phyloP scores from a whole-genome alignment of 768 basidiomycete genomes.

The Termitomyces heimii region DNA sequence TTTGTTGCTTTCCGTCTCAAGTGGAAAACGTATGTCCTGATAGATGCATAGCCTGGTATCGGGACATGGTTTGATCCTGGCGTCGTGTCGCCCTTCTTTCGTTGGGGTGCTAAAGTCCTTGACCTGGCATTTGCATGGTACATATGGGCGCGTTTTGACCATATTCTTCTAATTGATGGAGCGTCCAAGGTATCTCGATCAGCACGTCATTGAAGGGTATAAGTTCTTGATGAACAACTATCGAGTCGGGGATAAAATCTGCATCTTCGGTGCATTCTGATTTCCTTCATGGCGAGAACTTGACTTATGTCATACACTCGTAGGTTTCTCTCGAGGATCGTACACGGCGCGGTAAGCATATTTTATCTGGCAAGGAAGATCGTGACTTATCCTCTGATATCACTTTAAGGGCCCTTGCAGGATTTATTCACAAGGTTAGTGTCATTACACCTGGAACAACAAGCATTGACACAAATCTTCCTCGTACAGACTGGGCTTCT shows the following conservation, averaged over 20 bases:
- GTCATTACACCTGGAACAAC: not conserved
- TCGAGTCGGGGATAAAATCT: constrained; percentile 65
- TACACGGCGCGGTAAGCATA: constrained; percentile 33
- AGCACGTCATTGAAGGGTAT: constrained; percentile 73
- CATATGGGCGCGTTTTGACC: constrained; percentile 8
- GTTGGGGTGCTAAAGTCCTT: constrained; percentile 51
- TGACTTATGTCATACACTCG: not conserved
- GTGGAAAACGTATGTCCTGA: not conserved
- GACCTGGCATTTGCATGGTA: constrained; percentile 75
- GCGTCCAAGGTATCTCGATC: constrained; percentile 54
- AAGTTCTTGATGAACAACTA: constrained; percentile 77
- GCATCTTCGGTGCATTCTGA: constrained; percentile 53
- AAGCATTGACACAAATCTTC: not conserved
- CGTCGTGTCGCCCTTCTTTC: constrained; percentile 55
- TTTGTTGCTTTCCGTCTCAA: constrained; percentile 14
- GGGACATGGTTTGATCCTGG: constrained; percentile 57
- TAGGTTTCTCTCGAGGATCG: constrained; percentile 69
- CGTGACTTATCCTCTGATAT: not conserved
- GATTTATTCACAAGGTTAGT: constrained; percentile 62
- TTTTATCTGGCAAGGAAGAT: not conserved
- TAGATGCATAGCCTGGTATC: constrained; percentile 30
- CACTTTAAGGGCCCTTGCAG: constrained; percentile 58
- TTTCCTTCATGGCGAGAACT: not conserved
- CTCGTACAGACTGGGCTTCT: constrained; percentile 62
- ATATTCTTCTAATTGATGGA: not conserved